These are phyloP conservation scores for Wickerhamiella parazyma DNA, from an alignment of 805 yeast genomes.

Conservation along the genomic window DNA sequence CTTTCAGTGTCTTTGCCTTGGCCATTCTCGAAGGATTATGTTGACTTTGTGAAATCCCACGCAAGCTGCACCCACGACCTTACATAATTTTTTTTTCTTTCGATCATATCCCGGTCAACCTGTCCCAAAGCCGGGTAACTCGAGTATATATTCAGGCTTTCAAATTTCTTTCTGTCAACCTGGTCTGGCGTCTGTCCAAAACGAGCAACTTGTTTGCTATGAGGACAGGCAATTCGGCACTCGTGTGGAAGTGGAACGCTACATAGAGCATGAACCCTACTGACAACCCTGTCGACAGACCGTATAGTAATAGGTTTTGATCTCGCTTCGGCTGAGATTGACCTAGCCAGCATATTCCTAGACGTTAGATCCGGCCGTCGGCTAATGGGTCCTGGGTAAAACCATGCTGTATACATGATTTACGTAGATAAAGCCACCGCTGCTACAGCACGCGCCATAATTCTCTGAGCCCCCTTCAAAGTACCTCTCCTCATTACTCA, in stretches of 20 bases:
- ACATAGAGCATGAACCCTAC: slow-evolving; percentile 22
- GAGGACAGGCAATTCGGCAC: slow-evolving; percentile 23
- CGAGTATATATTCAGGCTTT: neutral
- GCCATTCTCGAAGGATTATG: slow-evolving; percentile 7
- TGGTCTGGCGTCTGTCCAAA: slow-evolving; percentile 8
- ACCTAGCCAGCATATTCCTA: slow-evolving; percentile 97
- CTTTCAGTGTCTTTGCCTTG: slow-evolving; percentile 4
- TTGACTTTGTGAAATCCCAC: neutral
- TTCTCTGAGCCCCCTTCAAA: too few species aligned
- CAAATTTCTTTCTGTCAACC: neutral
- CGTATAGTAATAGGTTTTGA: slow-evolving; percentile 47
- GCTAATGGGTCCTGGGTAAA: slow-evolving; percentile 97
- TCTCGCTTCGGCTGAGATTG: slow-evolving; percentile 48
- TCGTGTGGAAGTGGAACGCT: slow-evolving; percentile 26
- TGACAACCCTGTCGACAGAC: slow-evolving; percentile 92
- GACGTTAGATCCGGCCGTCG: slow-evolving; percentile 91
- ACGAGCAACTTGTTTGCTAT: slow-evolving; percentile 7
- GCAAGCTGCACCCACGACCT: slow-evolving; percentile 13
- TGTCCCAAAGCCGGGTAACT: slow-evolving; percentile 7
- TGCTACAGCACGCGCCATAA: too few species aligned
- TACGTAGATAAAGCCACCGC: neutral
- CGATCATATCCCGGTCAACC: neutral
- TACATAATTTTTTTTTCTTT: slow-evolving; percentile 7
- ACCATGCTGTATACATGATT: slow-evolving; percentile 93
- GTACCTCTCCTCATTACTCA: neutral